Evolutionary conservation across 495 filamentous ascomycete species (phyloP).

Genomic region (Penicillium turbatum): DNA sequence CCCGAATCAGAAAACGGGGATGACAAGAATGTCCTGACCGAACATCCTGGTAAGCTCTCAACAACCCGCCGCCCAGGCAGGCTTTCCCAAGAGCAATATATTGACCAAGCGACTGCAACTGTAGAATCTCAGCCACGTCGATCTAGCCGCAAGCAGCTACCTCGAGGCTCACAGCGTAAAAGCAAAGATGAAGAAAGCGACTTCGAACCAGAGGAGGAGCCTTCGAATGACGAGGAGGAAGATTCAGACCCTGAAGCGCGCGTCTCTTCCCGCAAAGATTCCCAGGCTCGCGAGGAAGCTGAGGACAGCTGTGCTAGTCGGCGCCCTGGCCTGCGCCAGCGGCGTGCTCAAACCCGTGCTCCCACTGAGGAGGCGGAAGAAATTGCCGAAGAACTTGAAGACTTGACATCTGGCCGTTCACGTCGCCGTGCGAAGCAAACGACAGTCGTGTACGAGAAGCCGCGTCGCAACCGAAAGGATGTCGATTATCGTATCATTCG

Average conservation of each 20-base stretch:
- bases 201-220: conserved; percentile 73
- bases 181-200: conserved; percentile 71
- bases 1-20: conserved; percentile 50
- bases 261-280: conserved; percentile 41
- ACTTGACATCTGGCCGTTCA: conserved; percentile 55
- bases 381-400: conserved; percentile 71
- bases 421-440: conserved; percentile 50
- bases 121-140: conserved; percentile 45
- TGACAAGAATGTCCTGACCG: conserved; percentile 23
- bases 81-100: conserved; percentile 30
- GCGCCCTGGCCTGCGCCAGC: conserved; percentile 48
- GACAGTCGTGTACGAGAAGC: conserved; percentile 56
- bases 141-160: conserved; percentile 45
- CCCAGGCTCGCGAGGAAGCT: conserved; percentile 41
- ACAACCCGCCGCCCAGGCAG: conserved; percentile 50
- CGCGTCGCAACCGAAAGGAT: conserved; percentile 52
- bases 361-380: conserved; percentile 62
- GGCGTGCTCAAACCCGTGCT: conserved; percentile 49
- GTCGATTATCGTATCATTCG: conserved; percentile 74
- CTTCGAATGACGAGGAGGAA: conserved; percentile 62
- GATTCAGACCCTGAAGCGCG: conserved; percentile 49
- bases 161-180: conserved; percentile 49
- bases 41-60: conserved; percentile 62
- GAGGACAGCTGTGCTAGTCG: conserved; percentile 47
- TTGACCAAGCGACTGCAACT: conserved; percentile 22